phyloP scores from a whole-genome alignment of 805 yeast genomes.

The Pichia paraexigua region DNA sequence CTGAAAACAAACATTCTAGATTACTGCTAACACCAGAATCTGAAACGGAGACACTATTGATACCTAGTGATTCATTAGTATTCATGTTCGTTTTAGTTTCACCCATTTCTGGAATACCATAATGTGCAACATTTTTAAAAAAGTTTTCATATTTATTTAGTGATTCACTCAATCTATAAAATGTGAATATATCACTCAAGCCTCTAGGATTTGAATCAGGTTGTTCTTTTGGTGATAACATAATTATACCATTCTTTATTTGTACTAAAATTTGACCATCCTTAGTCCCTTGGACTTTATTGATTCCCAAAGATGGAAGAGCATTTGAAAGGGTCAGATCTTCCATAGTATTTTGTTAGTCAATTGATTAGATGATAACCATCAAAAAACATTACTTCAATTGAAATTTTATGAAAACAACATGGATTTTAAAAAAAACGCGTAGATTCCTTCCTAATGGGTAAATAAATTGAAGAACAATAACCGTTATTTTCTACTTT shows the following conservation, averaged over 20 bases:
- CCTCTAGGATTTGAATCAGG: neutral
- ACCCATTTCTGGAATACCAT: slow-evolving; percentile 8
- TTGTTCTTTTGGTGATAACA: slow-evolving; percentile 6
- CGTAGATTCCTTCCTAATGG: neutral
- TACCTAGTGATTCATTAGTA: slow-evolving; percentile 2
- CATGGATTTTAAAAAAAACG: neutral
- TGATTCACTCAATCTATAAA: slow-evolving; percentile 7
- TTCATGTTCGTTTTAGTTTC: slow-evolving; percentile 6
- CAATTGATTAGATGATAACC: neutral
- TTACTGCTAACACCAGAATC: slow-evolving; percentile 11
- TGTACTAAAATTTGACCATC: slow-evolving; percentile 13
- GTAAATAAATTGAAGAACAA: too few species aligned
- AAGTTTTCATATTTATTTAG: slow-evolving; percentile 8
- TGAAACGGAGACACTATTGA: slow-evolving; percentile 9
- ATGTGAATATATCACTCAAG: slow-evolving; percentile 8
- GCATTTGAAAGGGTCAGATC: slow-evolving; percentile 7
- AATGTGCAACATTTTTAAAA: slow-evolving; percentile 6
- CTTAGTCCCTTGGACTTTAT: slow-evolving; percentile 8
- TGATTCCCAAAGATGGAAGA: slow-evolving; percentile 1
- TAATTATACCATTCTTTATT: slow-evolving; percentile 9
- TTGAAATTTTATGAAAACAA: neutral
- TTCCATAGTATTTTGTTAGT: neutral
- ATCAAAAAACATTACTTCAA: neutral
- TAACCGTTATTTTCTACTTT: too few species aligned
- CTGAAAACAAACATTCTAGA: slow-evolving; percentile 4